Evolutionary conservation across 352 stramenopile species (phyloP), one percentile per base, ranked within the genome.

Genomic region (Pilasporangium apinafurcum): DNA sequence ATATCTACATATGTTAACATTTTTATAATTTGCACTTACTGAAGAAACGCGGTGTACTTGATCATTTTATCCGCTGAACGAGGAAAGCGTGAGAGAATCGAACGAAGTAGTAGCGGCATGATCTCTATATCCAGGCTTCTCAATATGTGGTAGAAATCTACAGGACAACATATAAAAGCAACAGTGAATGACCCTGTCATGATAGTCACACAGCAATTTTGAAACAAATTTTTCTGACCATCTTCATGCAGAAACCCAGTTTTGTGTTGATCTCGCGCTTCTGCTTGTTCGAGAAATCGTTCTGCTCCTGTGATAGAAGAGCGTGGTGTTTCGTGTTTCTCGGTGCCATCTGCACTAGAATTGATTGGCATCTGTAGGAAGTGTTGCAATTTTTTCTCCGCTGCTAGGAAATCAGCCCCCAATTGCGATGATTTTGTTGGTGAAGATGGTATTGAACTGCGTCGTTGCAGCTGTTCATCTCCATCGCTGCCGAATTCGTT

Each of bases 81-180:
- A 14, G 68, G 44, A 35, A 86, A 83, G 22, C 67, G 62, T 5
- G 71, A 73, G 0, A 86, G 53, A 12, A 86, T 77, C 22, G 55
- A 66, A 12, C 39, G 57, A 0, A 82, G 43, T 14, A 75, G 44
- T 1, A 56, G 32, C 1, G 32, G 16, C 0, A 57, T 40, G n/a
- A 83, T 48, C 1, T 52, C 36, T 0, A 81, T 31, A 5, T 53
- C 38, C 28, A 61, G 75, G 22, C 60, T 59, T 1, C 27, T 28
- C 8, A 83, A 42, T 36, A 77, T 56, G 1, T 37, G 36, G 20
- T 58, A 18, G 17, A 79, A 82, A n/a, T 72, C 73, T 83, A 35
- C 30, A 32, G 28, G 21, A 37, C 16, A 25, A 24, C 2, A 31
- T 5, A 12, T 8, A 42, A 14, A 32, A 13, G 16, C 8, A 8